phyloP scores from a whole-genome alignment of 176 grass and related monocot genomes.

The Carex pumila region DNA sequence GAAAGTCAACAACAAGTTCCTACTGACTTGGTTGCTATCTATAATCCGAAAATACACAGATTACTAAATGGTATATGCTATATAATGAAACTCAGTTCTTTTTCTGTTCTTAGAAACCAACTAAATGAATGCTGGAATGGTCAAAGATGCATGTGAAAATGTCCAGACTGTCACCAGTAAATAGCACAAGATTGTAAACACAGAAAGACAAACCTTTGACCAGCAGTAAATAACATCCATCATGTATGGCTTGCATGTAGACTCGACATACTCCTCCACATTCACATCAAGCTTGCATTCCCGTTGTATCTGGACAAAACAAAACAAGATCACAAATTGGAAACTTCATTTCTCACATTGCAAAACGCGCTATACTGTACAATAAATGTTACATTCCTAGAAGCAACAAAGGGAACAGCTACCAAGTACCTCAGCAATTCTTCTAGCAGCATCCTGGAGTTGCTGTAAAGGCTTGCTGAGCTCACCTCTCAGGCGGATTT shows the following conservation, averaged over 20 bases:
- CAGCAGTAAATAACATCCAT: slow-evolving; percentile 99
- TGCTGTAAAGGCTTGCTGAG: slow-evolving; percentile 80
- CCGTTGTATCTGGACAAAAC: slow-evolving; percentile 70
- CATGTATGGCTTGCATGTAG: slow-evolving; percentile 70
- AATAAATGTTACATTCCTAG: neutral
- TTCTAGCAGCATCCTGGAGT: slow-evolving; percentile 95
- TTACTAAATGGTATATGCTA: neutral
- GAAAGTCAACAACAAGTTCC: neutral
- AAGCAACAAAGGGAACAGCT: slow-evolving; percentile 18
- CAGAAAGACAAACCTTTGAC: slow-evolving; percentile 67
- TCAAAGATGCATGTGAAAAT: neutral
- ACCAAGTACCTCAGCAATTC: slow-evolving; percentile 81
- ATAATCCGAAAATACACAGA: neutral
- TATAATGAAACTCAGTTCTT: neutral
- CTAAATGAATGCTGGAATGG: neutral
- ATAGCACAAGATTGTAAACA: neutral
- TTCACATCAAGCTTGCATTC: slow-evolving; percentile 96
- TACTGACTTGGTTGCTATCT: neutral
- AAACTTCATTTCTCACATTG: neutral
- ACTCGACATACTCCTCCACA: slow-evolving; percentile 94
- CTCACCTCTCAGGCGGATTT: slow-evolving; percentile 90
- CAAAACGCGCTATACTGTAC: neutral
- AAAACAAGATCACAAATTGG: slow-evolving; percentile 17
- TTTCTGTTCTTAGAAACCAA: neutral
- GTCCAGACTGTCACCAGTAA: neutral